These are phyloP conservation scores for Rhizopogon vesiculosus DNA, from an alignment of 768 basidiomycete species.

Conservation along the genomic window DNA sequence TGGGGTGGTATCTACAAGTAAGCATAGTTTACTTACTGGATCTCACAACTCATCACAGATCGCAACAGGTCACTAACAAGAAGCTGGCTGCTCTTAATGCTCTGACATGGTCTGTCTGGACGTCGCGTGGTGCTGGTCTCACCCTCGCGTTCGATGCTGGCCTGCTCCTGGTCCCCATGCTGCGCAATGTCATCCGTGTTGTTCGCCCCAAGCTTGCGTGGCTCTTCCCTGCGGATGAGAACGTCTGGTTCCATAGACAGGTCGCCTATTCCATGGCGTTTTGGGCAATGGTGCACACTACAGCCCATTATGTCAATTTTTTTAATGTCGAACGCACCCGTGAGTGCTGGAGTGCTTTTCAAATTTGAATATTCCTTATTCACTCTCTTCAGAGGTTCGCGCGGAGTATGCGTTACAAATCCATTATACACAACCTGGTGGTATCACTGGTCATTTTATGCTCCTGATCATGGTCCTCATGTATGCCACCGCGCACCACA, in stretches of 20 bases:
- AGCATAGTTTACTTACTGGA: constrained; percentile 8
- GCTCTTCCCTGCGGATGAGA: constrained; percentile 90
- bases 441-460: constrained; percentile 96
- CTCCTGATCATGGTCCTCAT: constrained; percentile 89
- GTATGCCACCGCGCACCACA: constrained; percentile 87
- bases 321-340: constrained; percentile 87
- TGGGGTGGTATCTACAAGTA: constrained; percentile 89
- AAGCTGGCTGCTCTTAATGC: constrained; percentile 72
- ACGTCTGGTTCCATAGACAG: constrained; percentile 94
- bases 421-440: constrained; percentile 85
- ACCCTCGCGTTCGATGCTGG: constrained; percentile 85
- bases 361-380: neutral
- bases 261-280: constrained; percentile 94
- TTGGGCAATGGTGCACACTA: constrained; percentile 90
- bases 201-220: constrained; percentile 77
- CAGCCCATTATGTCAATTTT: constrained; percentile 92
- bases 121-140: constrained; percentile 86
- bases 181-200: constrained; percentile 83
- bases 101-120: constrained; percentile 84
- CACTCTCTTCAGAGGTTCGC: constrained; percentile 60
- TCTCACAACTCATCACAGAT: neutral
- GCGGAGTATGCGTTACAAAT: constrained; percentile 73
- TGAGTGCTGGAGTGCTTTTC: constrained; percentile 32
- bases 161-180: constrained; percentile 83
- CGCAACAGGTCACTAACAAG: constrained; percentile 48